Evolutionary conservation across 345 rosid genomes (phyloP), one percentile per base, ranked within the genome.

Genomic region (Citrus trifoliata): DNA sequence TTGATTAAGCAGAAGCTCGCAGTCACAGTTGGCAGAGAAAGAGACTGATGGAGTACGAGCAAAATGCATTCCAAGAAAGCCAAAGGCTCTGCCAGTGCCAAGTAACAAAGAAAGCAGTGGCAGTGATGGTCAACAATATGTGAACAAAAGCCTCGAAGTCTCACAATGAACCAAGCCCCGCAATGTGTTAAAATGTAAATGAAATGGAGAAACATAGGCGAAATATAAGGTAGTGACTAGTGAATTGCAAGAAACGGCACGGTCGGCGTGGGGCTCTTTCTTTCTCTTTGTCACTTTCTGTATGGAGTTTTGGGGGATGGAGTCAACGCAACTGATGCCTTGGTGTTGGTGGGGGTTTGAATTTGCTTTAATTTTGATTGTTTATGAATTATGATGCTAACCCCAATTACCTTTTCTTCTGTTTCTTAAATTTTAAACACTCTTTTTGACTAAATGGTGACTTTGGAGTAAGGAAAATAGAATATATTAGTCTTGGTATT

Each of bases 11-110:
- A 79, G 85, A 35, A 75, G 80, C 77, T 82, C 80, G 66, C 67
- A 71, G 77, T 22, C 76, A 71, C 75, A 79, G 25, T 19, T 76
- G 74, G 77, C 48, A 28, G 85, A 60, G 73, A 60, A 65, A 61
- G 79, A 78, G 72, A 25, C 37, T 2, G 85, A 82, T 30, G 82
- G 77, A 21, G 82, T 64, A 14, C 77, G 82, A 40, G 77, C 82
- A 30, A 82, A 70, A 67, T 82, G 85, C 73, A 76, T 75, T 53
- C 85, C 85, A 3, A 79, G 80, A n/a, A 82, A 67, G 74, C 63
- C 64, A n/a, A 74, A 67, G 69, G 46, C 64, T 12, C 46, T 42
- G 59, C 53, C 79, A 22, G 19, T 67, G 19, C 18, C 51, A 46
- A 46, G 51, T 13, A 53, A 53, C 58, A 53, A 55, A 33, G 75